Percentiles rank a stretch among this genome's conserved stretches.
These are phyloP conservation scores for Naganishia friedmannii DNA, from an alignment of 768 basidiomycete genomes.

Conservation along the genomic window DNA sequence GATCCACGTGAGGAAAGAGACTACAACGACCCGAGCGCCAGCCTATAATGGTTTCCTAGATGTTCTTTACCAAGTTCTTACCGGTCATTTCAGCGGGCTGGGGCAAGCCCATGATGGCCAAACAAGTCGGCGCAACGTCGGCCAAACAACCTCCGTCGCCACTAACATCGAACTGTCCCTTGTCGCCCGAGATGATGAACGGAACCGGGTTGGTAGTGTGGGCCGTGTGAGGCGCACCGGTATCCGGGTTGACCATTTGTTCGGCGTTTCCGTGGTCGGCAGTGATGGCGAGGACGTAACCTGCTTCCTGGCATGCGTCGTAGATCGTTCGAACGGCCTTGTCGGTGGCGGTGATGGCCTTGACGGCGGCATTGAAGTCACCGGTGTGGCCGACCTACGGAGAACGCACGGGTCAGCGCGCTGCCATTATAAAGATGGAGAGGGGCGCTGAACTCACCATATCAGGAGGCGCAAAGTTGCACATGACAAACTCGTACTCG, in stretches of 20 bases:
- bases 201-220: slow-evolving; percentile 66
- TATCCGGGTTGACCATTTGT: slow-evolving; percentile 81
- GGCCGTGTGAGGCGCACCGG: slow-evolving; percentile 77
- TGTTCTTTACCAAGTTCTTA: slow-evolving; percentile 37
- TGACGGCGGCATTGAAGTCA: slow-evolving; percentile 81
- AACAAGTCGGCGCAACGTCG: slow-evolving; percentile 84
- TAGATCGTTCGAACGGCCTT: slow-evolving; percentile 82
- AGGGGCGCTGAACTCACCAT: slow-evolving; percentile 61
- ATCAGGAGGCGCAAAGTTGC: slow-evolving; percentile 95
- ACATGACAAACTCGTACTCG: slow-evolving; percentile 87
- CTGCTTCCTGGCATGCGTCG: slow-evolving; percentile 76
- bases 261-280: slow-evolving; percentile 96
- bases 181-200: slow-evolving; percentile 72
- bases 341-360: slow-evolving; percentile 84
- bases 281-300: slow-evolving; percentile 82
- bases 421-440: too few relatives aligned
- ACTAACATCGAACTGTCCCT: slow-evolving; percentile 58
- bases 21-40: not conserved
- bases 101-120: slow-evolving; percentile 64
- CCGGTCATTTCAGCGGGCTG: slow-evolving; percentile 48
- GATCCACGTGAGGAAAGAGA: not conserved
- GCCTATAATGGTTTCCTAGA: not conserved
- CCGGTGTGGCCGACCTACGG: slow-evolving; percentile 84
- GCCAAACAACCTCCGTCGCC: slow-evolving; percentile 71
- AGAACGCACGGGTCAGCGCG: not conserved